Base-by-base conservation (phyloP, 169 alveolate species). In the Eimeria brunetti region DNA sequence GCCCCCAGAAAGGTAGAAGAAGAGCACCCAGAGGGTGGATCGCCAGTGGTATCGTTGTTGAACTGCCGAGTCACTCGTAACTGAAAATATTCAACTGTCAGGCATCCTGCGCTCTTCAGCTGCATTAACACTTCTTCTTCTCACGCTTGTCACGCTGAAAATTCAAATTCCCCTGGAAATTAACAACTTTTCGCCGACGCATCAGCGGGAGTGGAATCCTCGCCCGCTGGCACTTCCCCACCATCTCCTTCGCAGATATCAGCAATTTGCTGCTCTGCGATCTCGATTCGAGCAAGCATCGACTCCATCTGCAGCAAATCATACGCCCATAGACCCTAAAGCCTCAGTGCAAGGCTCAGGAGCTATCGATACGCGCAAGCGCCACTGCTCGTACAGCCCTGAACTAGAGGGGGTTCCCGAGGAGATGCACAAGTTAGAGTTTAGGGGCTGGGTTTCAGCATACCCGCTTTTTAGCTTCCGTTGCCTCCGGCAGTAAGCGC, bases 401-500 rank as follows among this genome's bases (percentile, higher is more conserved):
- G 69, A 58, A 58, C 20, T 12, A 22, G 20, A 22, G 20, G 69
- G 20, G 27, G 20, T 14, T 16, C 67, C 27, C 24, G 67, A 27
- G 16, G 67, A 18, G 69, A 4, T 69, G 80, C 80, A 22, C 33
- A 46, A 11, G 30, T 76, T 36, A 36, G 86, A 33, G 86, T n/a
- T 76, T 76, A 38, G 53, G 60, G 12, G 0, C n/a, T 76, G 24
- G 86, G 60, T 69, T 49, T 80, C 16, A 8, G 89, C 51, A 27
- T 80, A 80, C 89, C 36, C 89, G 64, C 56, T 80, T 51, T n/a
- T 27, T 20, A 44, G 89, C 89, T 46, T 49, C 89, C 24, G 27
- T 62, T 30, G 89, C 89, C 30, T 80, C 89, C 64, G 64, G 89
- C n/a, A 51, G 9, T 27, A 80, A 49, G 33, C 89, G 64, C 20